Evolutionary conservation across 345 rosid species (phyloP).

Genomic region (Bretschneidera sinensis): DNA sequence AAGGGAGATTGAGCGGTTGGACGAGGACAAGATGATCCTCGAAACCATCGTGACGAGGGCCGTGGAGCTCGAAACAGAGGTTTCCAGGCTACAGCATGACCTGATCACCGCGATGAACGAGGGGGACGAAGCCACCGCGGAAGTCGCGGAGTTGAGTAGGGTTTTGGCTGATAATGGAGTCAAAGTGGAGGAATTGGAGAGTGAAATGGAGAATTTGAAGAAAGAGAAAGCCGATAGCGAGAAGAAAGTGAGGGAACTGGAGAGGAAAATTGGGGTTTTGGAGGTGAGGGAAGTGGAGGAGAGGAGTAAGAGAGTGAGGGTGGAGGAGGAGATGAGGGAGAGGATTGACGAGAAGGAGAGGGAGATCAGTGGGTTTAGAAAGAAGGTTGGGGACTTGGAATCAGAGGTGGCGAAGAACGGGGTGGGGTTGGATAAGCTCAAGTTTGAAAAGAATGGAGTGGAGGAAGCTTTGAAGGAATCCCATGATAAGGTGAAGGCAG

Average conservation of each 20-base stretch:
- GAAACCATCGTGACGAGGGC: constrained; percentile 50
- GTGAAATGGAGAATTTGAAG: constrained; percentile 50
- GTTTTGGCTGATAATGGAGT: constrained; percentile 37
- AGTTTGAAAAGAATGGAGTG: constrained; percentile 30
- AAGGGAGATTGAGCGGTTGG: constrained; percentile 45
- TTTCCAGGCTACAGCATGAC: constrained; percentile 60
- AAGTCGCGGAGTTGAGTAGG: constrained; percentile 39
- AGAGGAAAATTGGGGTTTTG: constrained; percentile 54
- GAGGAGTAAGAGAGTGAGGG: constrained; percentile 54
- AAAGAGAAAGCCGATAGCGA: constrained; percentile 52
- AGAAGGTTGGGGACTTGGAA: constrained; percentile 40
- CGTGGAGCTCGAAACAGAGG: constrained; percentile 60
- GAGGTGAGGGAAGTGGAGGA: constrained; percentile 58
- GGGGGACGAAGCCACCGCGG: constrained; percentile 39
- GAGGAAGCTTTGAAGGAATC: constrained; percentile 33
- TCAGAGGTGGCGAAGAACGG: constrained; percentile 25
- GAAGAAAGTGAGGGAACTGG: constrained; percentile 61
- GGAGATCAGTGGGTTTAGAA: constrained; percentile 35
- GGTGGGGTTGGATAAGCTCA: constrained; percentile 31
- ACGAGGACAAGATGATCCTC: constrained; percentile 42
- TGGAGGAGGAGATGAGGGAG: constrained; percentile 61
- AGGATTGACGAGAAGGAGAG: constrained; percentile 44
- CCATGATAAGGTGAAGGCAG: constrained; percentile 22
- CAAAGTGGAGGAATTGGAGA: constrained; percentile 35
- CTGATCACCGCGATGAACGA: constrained; percentile 42